phyloP scores from a whole-genome alignment of 2,329 filamentous ascomycete genomes.

The Fusarium odoratissimum region DNA sequence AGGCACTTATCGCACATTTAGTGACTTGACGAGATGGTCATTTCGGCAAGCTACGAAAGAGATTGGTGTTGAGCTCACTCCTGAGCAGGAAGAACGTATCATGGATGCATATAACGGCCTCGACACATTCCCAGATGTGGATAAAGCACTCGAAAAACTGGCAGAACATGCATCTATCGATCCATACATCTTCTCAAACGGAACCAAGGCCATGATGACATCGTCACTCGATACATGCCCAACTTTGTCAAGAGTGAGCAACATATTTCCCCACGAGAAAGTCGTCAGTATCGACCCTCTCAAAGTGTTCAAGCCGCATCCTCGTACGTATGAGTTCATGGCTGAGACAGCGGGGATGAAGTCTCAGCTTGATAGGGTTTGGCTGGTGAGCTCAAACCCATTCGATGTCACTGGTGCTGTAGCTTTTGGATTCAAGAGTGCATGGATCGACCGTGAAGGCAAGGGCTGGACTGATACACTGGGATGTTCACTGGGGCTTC shows the following conservation, averaged over 20 bases:
- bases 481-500: conserved; percentile 56
- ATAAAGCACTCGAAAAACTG: conserved; percentile 63
- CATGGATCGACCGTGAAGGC: conserved; percentile 73
- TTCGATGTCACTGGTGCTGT: conserved; percentile 78
- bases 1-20: conserved; percentile 67
- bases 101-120: conserved; percentile 75
- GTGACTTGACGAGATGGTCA: conserved; percentile 69
- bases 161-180: conserved; percentile 54
- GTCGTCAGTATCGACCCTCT: conserved; percentile 72
- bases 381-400: conserved; percentile 78
- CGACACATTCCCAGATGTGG: conserved; percentile 72
- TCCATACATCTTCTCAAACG: conserved; percentile 77
- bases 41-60: conserved; percentile 74
- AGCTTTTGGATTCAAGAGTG: conserved; percentile 69
- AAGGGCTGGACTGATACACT: conserved; percentile 74
- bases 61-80: conserved; percentile 57
- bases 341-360: conserved; percentile 61
- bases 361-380: conserved; percentile 63
- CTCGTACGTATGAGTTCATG: conserved; percentile 70
- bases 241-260: conserved; percentile 42
- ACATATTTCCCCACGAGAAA: conserved; percentile 49
- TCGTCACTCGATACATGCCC: conserved; percentile 69
- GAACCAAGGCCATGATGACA: conserved; percentile 71
- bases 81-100: conserved; percentile 59
- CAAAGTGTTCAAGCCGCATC: conserved; percentile 73